Percentiles rank a stretch among this genome's conserved stretches.
Conservation (phyloP, 768 basidiomycete genomes). For the Pisolithus orientalis region DNA sequence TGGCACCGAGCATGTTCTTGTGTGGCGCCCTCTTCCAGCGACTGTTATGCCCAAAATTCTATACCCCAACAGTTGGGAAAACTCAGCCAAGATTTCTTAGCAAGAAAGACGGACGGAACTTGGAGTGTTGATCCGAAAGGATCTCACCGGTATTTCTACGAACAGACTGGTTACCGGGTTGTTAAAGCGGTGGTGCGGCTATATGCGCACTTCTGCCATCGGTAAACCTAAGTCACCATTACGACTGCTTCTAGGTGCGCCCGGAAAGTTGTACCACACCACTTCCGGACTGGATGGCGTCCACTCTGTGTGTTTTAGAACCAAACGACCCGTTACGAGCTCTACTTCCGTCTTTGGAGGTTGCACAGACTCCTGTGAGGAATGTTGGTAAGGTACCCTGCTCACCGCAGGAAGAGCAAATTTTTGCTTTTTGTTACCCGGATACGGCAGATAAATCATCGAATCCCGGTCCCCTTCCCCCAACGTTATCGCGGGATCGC, state of each 20-base stretch:
- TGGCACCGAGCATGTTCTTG: slow-evolving; percentile 33
- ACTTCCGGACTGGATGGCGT: slow-evolving; percentile 52
- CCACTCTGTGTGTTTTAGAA: slow-evolving; percentile 43
- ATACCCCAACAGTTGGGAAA: slow-evolving; percentile 23
- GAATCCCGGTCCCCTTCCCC: background rate
- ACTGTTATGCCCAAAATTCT: slow-evolving; percentile 34
- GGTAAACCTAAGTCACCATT: slow-evolving; percentile 8
- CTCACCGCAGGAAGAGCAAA: slow-evolving; percentile 9
- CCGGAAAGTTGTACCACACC: slow-evolving; percentile 18
- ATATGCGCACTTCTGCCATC: slow-evolving; percentile 19
- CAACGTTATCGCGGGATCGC: background rate
- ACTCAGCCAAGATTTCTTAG: slow-evolving; percentile 35
- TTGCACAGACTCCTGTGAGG: slow-evolving; percentile 1
- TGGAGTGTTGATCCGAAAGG: background rate
- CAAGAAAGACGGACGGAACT: slow-evolving; percentile 35
- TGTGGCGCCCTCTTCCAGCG: slow-evolving; percentile 40
- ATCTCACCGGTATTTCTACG: background rate
- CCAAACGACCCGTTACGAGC: slow-evolving; percentile 29
- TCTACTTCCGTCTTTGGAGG: slow-evolving; percentile 20
- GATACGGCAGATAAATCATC: slow-evolving; percentile 4
- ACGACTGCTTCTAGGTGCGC: slow-evolving; percentile 11
- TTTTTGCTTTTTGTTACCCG: slow-evolving; percentile 27
- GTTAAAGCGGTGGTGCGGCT: slow-evolving; percentile 20
- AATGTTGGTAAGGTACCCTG: background rate
- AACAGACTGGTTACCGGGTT: slow-evolving; percentile 5